These are phyloP conservation scores for Volvox reticuliferus DNA, from an alignment of 139 green algal genomes.

Conservation along the genomic window DNA sequence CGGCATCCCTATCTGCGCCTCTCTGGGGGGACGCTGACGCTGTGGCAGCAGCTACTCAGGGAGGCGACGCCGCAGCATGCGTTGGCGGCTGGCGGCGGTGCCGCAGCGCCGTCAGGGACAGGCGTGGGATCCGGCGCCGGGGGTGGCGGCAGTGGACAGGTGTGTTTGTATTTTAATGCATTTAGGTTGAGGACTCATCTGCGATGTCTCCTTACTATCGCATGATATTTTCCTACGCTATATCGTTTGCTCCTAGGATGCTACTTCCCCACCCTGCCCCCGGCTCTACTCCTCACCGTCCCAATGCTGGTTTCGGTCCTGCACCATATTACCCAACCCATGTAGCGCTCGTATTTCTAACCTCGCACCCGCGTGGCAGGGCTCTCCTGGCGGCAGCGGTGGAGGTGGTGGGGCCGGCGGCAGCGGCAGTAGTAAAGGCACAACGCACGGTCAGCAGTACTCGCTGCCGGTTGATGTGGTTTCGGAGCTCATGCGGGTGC, in stretches of 20 bases:
- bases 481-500: constrained; percentile 42
- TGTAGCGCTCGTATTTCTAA: too few species aligned
- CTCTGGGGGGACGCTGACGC: constrained; percentile 66
- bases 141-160: neutral
- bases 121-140: too few species aligned
- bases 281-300: too few species aligned
- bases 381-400: constrained; percentile 6
- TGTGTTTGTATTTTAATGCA: neutral
- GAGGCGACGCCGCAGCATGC: constrained; percentile 46
- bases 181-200: too few species aligned
- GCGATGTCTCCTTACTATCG: too few species aligned
- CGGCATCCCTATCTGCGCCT: constrained; percentile 78
- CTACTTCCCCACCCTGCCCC: too few species aligned
- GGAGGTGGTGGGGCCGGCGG: neutral
- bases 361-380: too few species aligned
- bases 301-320: too few species aligned
- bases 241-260: too few species aligned
- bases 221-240: too few species aligned
- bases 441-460: neutral
- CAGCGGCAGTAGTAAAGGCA: neutral
- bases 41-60: constrained; percentile 73
- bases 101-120: neutral
- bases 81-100: constrained; percentile 30
- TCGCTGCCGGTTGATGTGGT: constrained; percentile 17
- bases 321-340: too few species aligned